A percentile compares a stretch with the other conserved stretches of the same genome.
Conservation (phyloP, 768 basidiomycete species). For the Chiua virens region DNA sequence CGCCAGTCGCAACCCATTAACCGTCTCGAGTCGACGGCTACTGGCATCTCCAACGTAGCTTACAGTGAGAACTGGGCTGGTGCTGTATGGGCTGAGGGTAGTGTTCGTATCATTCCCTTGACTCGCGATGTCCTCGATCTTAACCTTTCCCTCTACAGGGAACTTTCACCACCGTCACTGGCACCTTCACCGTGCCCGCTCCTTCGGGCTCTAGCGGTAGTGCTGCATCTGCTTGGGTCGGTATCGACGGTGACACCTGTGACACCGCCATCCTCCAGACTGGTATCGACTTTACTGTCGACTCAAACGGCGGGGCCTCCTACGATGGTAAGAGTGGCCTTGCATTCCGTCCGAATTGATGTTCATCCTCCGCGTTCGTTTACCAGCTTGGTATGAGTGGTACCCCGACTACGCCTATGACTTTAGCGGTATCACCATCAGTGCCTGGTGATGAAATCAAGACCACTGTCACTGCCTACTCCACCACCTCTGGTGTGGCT, state of each 20-base stretch:
- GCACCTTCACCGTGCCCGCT: constrained; percentile 20
- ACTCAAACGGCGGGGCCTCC: background rate
- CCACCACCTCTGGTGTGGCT: constrained; percentile 14
- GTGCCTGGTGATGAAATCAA: constrained; percentile 16
- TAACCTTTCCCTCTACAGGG: constrained; percentile 3
- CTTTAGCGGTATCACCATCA: constrained; percentile 15
- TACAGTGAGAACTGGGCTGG: constrained; percentile 23
- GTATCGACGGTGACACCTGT: constrained; percentile 22
- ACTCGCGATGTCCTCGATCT: background rate
- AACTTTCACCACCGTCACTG: constrained; percentile 20
- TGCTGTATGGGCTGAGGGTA: constrained; percentile 7
- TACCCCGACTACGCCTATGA: constrained; percentile 13
- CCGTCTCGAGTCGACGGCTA: background rate
- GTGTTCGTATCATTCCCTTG: constrained; percentile 4
- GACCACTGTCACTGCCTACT: constrained; percentile 15
- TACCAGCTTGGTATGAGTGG: constrained; percentile 6
- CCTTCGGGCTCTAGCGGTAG: constrained; percentile 4
- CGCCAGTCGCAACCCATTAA: constrained; percentile 12
- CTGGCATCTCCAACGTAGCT: constrained; percentile 1
- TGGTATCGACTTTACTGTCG: constrained; percentile 17
- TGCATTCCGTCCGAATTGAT: background rate
- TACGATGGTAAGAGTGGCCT: background rate
- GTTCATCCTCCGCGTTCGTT: background rate
- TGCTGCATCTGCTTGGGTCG: constrained; percentile 24
- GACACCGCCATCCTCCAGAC: constrained; percentile 17